phyloP scores from a whole-genome alignment of 306 rosid genomes.

The Castanospermum australe region DNA sequence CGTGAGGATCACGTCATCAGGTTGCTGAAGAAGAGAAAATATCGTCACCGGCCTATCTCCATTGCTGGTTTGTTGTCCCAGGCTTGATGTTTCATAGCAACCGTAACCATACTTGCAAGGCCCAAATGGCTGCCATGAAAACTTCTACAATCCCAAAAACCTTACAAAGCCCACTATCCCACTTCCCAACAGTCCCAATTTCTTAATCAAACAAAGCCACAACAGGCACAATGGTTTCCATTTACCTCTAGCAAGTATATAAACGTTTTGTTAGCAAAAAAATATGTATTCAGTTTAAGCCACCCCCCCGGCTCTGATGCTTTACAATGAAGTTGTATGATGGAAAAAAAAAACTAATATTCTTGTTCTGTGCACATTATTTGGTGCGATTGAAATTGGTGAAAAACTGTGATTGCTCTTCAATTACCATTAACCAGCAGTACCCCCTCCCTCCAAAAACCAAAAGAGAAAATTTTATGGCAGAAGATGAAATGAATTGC shows the following conservation, averaged over 20 bases:
- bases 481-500: neutral
- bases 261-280: neutral
- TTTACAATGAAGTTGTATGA: neutral
- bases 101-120: neutral
- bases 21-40: neutral
- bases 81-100: neutral
- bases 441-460: too few species aligned
- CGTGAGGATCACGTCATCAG: neutral
- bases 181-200: too few species aligned
- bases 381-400: neutral
- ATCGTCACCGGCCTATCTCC: neutral
- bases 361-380: neutral
- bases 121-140: neutral
- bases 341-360: neutral
- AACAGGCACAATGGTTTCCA: neutral
- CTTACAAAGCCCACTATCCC: neutral
- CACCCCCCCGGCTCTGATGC: neutral
- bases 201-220: too few species aligned
- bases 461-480: neutral
- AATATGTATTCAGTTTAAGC: neutral
- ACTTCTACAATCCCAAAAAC: neutral
- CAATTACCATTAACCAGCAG: neutral
- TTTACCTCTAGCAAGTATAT: neutral
- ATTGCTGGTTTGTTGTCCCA: neutral
- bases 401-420: neutral